Evolutionary conservation across 1,284 basidiomycete genomes (phyloP).

Genomic region (Puccinia polysora): DNA sequence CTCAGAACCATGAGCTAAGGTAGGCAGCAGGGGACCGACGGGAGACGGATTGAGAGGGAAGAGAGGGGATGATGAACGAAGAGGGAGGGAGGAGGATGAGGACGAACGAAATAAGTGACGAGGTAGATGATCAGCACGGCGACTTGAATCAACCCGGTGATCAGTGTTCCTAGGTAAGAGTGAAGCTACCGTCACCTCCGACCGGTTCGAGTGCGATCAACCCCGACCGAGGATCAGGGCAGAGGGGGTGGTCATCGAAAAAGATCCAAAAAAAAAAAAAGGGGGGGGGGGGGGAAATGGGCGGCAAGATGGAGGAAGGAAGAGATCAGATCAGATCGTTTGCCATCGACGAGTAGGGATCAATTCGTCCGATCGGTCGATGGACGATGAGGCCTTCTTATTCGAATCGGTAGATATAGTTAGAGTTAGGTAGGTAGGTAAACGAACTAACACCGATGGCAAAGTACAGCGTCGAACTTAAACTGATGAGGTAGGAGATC

Average conservation of each 20-base stretch:
- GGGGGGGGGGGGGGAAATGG: neutral
- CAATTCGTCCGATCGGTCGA: no score
- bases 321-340: no score
- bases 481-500: conserved; percentile 70
- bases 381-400: no score
- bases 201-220: no score
- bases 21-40: no score
- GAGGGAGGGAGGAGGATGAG: neutral
- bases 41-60: neutral
- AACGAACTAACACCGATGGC: conserved; percentile 73
- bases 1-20: no score
- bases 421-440: no score
- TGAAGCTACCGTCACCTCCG: no score
- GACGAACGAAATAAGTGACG: conserved; percentile 65
- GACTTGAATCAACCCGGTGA: conserved; percentile 74
- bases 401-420: no score
- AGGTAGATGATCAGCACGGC: conserved; percentile 77
- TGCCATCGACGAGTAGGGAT: no score
- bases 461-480: conserved; percentile 80
- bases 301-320: neutral
- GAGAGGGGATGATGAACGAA: neutral
- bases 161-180: conserved; percentile 75
- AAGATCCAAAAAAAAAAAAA: neutral
- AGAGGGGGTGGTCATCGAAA: neutral
- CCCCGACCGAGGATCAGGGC: neutral